Evolutionary conservation across 2,329 filamentous ascomycete species (phyloP), one percentile per base, ranked within the genome.

Genomic region (Neophaeococcomyces aloes): DNA sequence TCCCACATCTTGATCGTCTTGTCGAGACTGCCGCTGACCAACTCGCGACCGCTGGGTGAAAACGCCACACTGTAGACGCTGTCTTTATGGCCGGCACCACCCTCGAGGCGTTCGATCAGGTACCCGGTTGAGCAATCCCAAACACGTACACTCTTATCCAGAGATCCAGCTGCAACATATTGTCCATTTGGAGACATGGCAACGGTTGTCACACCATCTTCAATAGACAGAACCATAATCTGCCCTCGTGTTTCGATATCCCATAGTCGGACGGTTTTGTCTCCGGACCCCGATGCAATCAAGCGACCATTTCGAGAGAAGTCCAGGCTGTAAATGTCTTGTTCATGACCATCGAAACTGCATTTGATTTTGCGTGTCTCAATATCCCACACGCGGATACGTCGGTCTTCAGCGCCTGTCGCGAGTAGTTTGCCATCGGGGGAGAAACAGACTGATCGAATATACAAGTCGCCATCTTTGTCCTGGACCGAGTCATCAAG

Each of bases 1-100:
- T 95, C 88, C 88, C 91, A 98, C 83, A 96, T 94, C 72, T 95
- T 94, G 72, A 96, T 96, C 0, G 89, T 96, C 73, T 94, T 94
- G 63, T 98, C 91, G 55, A 96, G 70, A 73, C 84, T 93, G 51
- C 91, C 91, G 57, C 84, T 93, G 59, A 96, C 89, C 31, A 98
- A 79, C 54, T 94, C 86, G 57, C 87, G 84, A 49, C 89, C 89
- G 56, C 84, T 89, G 21, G 91, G 91, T 11, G 88, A 88, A 65
- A 98, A 98, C 0, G 91, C 89, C 17, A 98, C 91, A 10, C 83
- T 89, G 64, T 96, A 96, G 17, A 96, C 91, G 56, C 85, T 93
- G 51, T 98, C 91, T 66, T 94, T 94, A 71, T 96, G 91, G 10
- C 91, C 91, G 51, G 93, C 85, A 4, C 86, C 81, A 14, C 87